Conservation (phyloP, 2,329 filamentous ascomycete species). For the Trichophyton benhamiae region DNA sequence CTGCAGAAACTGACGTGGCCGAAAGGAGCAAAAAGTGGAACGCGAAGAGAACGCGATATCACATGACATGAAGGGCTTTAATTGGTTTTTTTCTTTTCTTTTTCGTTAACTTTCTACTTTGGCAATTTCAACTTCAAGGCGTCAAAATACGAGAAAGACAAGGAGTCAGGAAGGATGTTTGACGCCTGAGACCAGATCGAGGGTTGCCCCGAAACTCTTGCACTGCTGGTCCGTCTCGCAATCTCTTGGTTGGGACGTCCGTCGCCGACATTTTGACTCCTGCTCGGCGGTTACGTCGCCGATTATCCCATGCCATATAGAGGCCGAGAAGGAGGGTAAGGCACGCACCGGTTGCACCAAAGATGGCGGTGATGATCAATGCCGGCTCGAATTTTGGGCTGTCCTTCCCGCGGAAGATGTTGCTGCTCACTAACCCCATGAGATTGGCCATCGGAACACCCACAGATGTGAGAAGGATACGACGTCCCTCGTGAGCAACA, state of each 20-base stretch:
- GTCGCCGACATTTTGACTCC: constrained; percentile 44
- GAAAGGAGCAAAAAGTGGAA: neutral
- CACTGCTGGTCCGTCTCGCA: constrained; percentile 43
- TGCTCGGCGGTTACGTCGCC: constrained; percentile 44
- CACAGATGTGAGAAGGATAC: constrained; percentile 57
- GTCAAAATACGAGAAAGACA: too few relatives aligned
- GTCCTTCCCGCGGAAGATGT: constrained; percentile 54
- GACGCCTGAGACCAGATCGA: too few relatives aligned
- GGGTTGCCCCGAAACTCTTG: constrained; percentile 37
- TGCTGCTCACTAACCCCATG: constrained; percentile 59
- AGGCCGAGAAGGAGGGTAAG: constrained; percentile 45
- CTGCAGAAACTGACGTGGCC: neutral
- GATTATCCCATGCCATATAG: constrained; percentile 57
- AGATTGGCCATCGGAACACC: constrained; percentile 64
- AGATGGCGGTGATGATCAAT: constrained; percentile 51
- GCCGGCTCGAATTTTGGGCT: constrained; percentile 56
- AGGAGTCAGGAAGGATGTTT: neutral
- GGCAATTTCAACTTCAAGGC: too few relatives aligned
- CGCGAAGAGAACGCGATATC: neutral
- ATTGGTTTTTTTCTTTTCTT: neutral
- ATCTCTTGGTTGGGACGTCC: constrained; percentile 45
- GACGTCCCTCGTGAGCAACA: constrained; percentile 61
- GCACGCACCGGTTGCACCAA: constrained; percentile 47
- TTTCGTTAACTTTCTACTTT: constrained; percentile 20
- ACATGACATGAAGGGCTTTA: neutral